phyloP scores from a whole-genome alignment of 2,329 filamentous ascomycete species.

The Xylaria sp. region DNA sequence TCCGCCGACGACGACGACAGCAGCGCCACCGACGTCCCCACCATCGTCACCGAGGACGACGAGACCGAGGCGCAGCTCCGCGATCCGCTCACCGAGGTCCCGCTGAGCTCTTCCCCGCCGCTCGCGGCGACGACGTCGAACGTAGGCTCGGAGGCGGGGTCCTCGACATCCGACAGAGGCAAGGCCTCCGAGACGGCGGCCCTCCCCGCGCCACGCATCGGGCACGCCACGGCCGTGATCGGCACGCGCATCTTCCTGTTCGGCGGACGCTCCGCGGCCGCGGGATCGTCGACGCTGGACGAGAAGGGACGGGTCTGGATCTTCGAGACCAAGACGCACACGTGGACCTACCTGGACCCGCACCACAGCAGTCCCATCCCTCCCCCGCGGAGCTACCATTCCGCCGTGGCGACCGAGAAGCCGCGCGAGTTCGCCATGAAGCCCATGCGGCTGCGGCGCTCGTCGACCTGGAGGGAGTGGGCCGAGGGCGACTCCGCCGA shows the following conservation, averaged over 20 bases:
- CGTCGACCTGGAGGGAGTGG: constrained; percentile 65
- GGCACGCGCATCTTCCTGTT: constrained; percentile 80
- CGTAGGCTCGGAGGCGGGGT: constrained; percentile 12
- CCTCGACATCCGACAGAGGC: constrained; percentile 36
- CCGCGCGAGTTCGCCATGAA: constrained; percentile 61
- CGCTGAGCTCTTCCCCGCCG: constrained; percentile 50
- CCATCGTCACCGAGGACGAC: constrained; percentile 46
- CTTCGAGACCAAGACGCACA: constrained; percentile 71
- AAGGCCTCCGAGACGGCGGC: constrained; percentile 51
- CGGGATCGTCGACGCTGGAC: constrained; percentile 75
- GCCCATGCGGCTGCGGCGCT: constrained; percentile 48
- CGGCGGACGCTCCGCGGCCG: constrained; percentile 73
- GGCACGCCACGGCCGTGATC: constrained; percentile 76
- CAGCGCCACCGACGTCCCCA: constrained; percentile 26
- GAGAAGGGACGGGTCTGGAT: constrained; percentile 81
- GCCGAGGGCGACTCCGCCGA: constrained; percentile 64
- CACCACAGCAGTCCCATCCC: constrained; percentile 62
- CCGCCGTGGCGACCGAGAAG: constrained; percentile 65
- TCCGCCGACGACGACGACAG: constrained; percentile 18
- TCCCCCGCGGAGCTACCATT: constrained; percentile 76
- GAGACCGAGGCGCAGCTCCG: constrained; percentile 48
- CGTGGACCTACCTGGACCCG: constrained; percentile 74
- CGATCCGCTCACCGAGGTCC: constrained; percentile 55
- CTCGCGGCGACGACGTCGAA: constrained; percentile 28
- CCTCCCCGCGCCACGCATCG: constrained; percentile 75